Evolutionary conservation across 192 early-diverging fungal genomes (phyloP), one percentile per base, ranked within the genome.

Genomic region (Coemansia sp.): DNA sequence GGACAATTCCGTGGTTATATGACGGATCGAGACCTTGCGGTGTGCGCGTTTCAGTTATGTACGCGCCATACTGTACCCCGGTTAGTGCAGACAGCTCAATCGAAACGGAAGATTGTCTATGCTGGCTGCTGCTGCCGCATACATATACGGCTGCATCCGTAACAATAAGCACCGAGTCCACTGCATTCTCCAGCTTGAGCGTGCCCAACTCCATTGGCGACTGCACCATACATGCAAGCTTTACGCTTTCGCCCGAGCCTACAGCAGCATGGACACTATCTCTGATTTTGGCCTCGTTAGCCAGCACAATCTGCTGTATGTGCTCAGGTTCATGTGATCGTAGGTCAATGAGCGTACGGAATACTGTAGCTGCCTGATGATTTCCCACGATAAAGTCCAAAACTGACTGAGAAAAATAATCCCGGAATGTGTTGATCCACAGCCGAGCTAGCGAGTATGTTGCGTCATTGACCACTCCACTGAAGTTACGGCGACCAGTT

Each of bases 341-440:
- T 21, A 78, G 57, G 3, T 78, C 74, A 7, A 78, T 36, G 9
- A 78, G 68, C 4, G 74, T 67, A 18, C 68, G 67, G 36, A 70
- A 78, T 19, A 78, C 74, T 5, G 59, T 63, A 18, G 38, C 53
- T 4, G 61, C 68, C 18, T 43, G 52, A 35, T 70, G 63, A 46
- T 59, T 59, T 8, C 74, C 74, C 51, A 70, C 51, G 42, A 49
- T 20, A 70, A 63, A 78, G 39, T 78, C 74, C 37, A 78, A 60
- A 26, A 70, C 68, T 0, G 74, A 59, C 47, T 84, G 88, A 44
- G 85, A 78, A 65, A 85, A 87, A 53, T 85, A 86, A 59, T 90
- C 86, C 56, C 83, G 86, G 56, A 88, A 82, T 0, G 84, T 88
- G 71, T 85, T 88, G 21, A 85, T 84, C 70, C 86, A 90, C 72